Evolutionary conservation across 2,329 filamentous ascomycete genomes (phyloP).

Genomic region (Botryotinia convoluta): DNA sequence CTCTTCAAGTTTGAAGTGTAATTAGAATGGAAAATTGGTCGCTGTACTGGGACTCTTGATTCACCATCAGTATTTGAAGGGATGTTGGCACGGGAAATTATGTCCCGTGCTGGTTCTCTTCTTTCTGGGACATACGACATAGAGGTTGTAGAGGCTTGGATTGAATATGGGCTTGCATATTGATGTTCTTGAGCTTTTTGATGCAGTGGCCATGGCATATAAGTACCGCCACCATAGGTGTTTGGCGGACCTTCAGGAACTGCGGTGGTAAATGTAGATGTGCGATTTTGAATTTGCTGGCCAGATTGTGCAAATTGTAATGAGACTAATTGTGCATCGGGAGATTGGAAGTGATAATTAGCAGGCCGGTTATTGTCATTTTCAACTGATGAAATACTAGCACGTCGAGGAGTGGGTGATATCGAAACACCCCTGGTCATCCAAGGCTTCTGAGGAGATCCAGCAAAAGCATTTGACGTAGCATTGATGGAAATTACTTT

Average conservation of each 20-base stretch:
- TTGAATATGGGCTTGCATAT: neutral
- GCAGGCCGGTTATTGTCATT: neutral
- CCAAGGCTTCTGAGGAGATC: conserved; percentile 6
- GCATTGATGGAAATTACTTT: neutral
- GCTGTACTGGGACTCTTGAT: neutral
- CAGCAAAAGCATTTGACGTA: neutral
- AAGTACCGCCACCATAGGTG: neutral
- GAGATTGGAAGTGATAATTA: neutral
- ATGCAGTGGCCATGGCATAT: neutral
- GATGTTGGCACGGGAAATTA: neutral
- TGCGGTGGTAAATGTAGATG: neutral
- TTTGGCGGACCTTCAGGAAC: neutral
- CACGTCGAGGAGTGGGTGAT: neutral
- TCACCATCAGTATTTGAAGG: neutral
- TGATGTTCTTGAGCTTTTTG: neutral
- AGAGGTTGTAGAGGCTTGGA: neutral
- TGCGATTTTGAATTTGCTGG: neutral
- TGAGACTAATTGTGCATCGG: neutral
- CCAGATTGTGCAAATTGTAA: neutral
- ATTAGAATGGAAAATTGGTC: neutral
- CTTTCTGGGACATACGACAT: neutral
- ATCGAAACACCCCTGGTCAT: neutral
- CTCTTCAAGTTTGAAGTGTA: neutral
- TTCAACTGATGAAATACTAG: neutral
- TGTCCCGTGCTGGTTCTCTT: neutral